Evolutionary conservation across 257 asterid species (phyloP).

Genomic region (Anisodus acutangulus): DNA sequence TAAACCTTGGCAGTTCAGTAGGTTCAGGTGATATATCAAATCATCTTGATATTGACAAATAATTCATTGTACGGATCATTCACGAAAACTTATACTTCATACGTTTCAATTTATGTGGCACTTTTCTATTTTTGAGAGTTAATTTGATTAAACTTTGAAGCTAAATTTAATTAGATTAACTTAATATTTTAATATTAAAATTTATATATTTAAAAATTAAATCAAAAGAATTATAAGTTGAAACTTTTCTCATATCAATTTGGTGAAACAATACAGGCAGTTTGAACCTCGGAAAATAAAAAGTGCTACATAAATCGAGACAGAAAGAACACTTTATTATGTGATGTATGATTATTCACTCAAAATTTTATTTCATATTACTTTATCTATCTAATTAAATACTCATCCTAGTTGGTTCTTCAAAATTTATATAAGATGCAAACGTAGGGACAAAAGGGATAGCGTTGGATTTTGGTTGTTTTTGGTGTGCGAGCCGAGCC

Average conservation of each 20-base stretch:
- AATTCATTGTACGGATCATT: background rate
- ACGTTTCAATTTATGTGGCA: too few species aligned
- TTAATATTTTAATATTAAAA: too few species aligned
- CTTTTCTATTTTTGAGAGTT: too few species aligned
- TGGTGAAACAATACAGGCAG: too few species aligned
- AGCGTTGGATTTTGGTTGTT: background rate
- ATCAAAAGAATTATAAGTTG: too few species aligned
- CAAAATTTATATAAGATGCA: background rate
- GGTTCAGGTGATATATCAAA: background rate
- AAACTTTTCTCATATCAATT: too few species aligned
- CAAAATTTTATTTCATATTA: background rate
- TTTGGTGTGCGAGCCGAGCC: conserved; percentile 10
- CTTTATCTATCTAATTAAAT: background rate
- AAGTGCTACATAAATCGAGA: too few species aligned
- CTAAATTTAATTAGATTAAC: too few species aligned
- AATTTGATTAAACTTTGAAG: too few species aligned
- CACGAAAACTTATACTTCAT: background rate
- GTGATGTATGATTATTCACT: background rate
- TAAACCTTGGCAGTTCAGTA: background rate
- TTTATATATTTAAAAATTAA: too few species aligned
- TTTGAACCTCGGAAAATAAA: too few species aligned
- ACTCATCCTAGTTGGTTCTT: background rate
- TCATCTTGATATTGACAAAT: background rate
- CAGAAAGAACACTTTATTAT: background rate
- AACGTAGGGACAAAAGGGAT: conserved; percentile 6